Conservation (phyloP, 2,329 filamentous ascomycete genomes). For the Penicillium frequentans region DNA sequence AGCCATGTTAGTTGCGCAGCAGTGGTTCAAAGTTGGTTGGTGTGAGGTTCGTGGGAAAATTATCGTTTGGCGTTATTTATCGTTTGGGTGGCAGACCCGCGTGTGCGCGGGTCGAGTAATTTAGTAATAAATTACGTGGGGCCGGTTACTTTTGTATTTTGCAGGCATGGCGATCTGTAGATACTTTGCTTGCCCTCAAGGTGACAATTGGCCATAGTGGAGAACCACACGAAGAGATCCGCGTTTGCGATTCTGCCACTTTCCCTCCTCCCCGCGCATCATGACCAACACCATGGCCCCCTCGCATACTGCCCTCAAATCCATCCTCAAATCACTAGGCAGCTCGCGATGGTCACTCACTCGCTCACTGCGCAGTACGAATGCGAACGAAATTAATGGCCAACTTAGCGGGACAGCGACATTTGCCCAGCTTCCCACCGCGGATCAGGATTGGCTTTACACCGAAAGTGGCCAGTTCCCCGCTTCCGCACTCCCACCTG, state of each 20-base stretch:
- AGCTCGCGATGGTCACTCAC: conserved; percentile 36
- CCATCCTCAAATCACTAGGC: conserved; percentile 32
- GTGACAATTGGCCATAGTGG: not conserved
- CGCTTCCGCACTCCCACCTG: conserved; percentile 20
- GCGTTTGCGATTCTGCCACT: not conserved
- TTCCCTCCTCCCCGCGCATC: not conserved
- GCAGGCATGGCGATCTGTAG: no score
- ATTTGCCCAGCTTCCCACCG: conserved; percentile 30
- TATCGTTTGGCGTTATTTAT: no score
- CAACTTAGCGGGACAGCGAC: conserved; percentile 41
- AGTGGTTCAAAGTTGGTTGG: no score
- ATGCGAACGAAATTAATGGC: conserved; percentile 43
- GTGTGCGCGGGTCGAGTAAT: no score
- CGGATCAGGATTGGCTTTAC: conserved; percentile 37
- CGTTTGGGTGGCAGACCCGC: no score
- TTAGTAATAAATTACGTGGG: no score
- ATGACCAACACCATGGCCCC: conserved; percentile 5
- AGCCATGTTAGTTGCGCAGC: no score
- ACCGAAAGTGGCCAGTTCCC: conserved; percentile 45
- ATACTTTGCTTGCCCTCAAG: no score
- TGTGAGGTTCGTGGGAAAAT: no score
- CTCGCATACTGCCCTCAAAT: conserved; percentile 10
- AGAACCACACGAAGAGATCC: not conserved
- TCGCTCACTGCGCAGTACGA: conserved; percentile 42
- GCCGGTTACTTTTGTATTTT: no score